Evolutionary conservation across 148 eudicot genomes (phyloP), one percentile per base, ranked within the genome.

Genomic region (Polygonum aviculare): DNA sequence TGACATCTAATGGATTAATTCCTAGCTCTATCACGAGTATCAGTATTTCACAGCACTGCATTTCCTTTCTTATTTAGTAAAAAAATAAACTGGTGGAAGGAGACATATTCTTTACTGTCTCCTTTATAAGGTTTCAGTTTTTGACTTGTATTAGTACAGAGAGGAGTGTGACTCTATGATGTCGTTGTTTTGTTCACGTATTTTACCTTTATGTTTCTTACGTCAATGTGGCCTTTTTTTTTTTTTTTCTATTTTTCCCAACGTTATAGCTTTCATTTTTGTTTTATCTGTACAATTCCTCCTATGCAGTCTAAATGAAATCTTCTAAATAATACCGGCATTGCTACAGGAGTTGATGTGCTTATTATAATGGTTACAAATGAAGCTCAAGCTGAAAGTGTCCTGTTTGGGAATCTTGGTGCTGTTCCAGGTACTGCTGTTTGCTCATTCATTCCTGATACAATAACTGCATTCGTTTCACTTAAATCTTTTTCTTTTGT

Each of bases 351-450:
- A 83, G 97, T 86, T 21, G 98, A 96, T 72, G 90, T 96, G 85
- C 90, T 96, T 78, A 84, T 96, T 77, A 78, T 96, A 80, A 96
- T 96, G 99, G 99, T 96, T 76, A 89, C 99, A 74, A 96, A 93
- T 84, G 98, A 93, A 93, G 83, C 80, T 89, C 99, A 96, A 83
- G 99, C 98, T 71, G 99, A 96, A 86, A 83, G 86, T 87, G 95
- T 91, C 82, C 88, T 96, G 22, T 96, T 84, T 83, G 99, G 99
- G 76, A 86, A 90, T 54, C 77, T 57, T 63, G 98, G 98, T 47
- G 97, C 97, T 75, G 90, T 96, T 63, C 83, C 89, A 88, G 97
- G 99, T 93, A 86, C 35, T 19, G 38, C 44, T 67, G 72, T n/a
- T 40, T 38, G 72, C 72, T 67, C 44, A 67, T 67, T 67, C 44